Percentiles rank a stretch among this genome's conserved stretches.
phyloP scores from a whole-genome alignment of 2,329 filamentous ascomycete species.

The Cadophora malorum region DNA sequence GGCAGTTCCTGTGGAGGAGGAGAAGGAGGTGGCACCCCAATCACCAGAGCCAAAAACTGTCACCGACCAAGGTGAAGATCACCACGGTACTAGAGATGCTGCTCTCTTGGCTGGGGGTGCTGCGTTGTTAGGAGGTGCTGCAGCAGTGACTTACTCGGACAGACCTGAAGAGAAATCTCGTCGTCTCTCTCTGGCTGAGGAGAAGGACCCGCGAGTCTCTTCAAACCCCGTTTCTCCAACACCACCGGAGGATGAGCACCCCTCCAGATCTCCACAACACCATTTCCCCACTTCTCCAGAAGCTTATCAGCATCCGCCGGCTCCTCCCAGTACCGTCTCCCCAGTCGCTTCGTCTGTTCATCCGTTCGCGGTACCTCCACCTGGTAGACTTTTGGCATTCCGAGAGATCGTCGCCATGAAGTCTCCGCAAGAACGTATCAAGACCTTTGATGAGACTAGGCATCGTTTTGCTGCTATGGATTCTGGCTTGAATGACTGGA shows the following conservation, averaged over 20 bases:
- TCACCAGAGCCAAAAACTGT: slow-evolving; percentile 8
- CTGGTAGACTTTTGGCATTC: slow-evolving; percentile 53
- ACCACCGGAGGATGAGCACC: slow-evolving; percentile 50
- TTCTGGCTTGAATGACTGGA: slow-evolving; percentile 72
- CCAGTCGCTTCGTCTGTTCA: slow-evolving; percentile 30
- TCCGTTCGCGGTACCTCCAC: slow-evolving; percentile 15
- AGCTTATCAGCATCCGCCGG: slow-evolving; percentile 20
- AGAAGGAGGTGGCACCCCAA: not conserved
- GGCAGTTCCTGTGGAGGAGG: slow-evolving; percentile 9
- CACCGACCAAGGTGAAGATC: slow-evolving; percentile 11
- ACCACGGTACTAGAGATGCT: slow-evolving; percentile 31
- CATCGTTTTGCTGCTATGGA: slow-evolving; percentile 74
- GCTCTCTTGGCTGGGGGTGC: slow-evolving; percentile 30
- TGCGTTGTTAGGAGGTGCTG: slow-evolving; percentile 24
- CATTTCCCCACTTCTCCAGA: slow-evolving; percentile 30
- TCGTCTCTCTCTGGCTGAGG: slow-evolving; percentile 52
- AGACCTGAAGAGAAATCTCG: slow-evolving; percentile 27
- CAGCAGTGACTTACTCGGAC: slow-evolving; percentile 21
- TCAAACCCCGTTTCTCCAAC: slow-evolving; percentile 48
- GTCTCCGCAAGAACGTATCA: slow-evolving; percentile 71
- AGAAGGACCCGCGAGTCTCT: slow-evolving; percentile 50
- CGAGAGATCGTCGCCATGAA: slow-evolving; percentile 78
- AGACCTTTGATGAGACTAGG: slow-evolving; percentile 75
- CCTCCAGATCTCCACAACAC: slow-evolving; percentile 40
- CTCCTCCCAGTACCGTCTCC: slow-evolving; percentile 28